These are phyloP conservation scores for Saccharomycopsis malanga DNA, from an alignment of 805 yeast species.

Conservation along the genomic window DNA sequence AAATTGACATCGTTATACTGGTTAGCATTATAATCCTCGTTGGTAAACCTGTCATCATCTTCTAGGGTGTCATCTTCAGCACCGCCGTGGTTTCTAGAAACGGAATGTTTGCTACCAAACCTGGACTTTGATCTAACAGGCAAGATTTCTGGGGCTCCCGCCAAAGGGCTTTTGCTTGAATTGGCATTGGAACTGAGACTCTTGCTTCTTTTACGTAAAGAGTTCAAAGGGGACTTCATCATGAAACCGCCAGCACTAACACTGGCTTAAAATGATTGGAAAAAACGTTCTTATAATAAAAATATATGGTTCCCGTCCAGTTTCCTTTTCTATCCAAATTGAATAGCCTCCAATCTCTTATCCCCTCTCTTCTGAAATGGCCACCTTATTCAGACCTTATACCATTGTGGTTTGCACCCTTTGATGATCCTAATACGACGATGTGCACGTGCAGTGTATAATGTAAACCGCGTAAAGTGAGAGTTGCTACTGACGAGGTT, in stretches of 20 bases:
- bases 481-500: no score
- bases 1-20: not conserved
- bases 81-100: not conserved
- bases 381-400: no score
- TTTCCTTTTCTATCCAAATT: no score
- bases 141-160: constrained; percentile 14
- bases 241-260: not conserved
- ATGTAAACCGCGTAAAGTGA: no score
- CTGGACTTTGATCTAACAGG: constrained; percentile 8
- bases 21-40: not conserved
- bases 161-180: constrained; percentile 5
- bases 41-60: not conserved
- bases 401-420: no score
- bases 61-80: not conserved
- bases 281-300: not conserved
- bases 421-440: no score
- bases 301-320: no score
- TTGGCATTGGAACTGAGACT: not conserved
- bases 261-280: not conserved
- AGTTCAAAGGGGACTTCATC: constrained; percentile 7
- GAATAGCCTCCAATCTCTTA: no score
- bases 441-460: no score
- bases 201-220: not conserved
- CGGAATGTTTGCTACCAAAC: not conserved
- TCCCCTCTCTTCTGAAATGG: no score